Percentiles rank a stretch among this genome's conserved stretches.
Conservation (phyloP, 805 yeast species). For the Yarrowia deformans region DNA sequence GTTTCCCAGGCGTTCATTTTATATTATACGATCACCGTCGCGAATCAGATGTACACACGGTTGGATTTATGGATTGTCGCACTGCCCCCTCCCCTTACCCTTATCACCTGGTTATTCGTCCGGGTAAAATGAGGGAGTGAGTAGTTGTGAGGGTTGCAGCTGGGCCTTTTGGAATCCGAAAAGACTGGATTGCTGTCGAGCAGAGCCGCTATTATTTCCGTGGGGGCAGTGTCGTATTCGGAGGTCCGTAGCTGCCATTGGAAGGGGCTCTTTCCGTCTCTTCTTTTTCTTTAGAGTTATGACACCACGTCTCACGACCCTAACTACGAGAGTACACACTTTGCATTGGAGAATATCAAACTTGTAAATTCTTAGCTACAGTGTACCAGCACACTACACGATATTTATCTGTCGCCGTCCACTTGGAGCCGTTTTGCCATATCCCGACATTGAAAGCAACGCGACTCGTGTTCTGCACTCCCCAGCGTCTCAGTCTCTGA, state of each 20-base stretch:
- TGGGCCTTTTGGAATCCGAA: background rate
- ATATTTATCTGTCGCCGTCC: too few species aligned
- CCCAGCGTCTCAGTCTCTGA: background rate
- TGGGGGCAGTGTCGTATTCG: background rate
- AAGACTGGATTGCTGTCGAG: too few species aligned
- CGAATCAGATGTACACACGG: too few species aligned
- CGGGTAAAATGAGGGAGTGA: background rate
- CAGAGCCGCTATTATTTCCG: background rate
- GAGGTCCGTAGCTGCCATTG: background rate
- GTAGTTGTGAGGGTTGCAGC: background rate
- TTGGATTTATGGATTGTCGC: background rate
- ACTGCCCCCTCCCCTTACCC: constrained; percentile 35
- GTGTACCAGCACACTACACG: too few species aligned
- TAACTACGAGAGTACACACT: too few species aligned
- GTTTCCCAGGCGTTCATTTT: too few species aligned
- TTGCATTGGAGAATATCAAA: background rate
- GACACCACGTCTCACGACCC: constrained; percentile 21
- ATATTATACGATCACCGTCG: too few species aligned
- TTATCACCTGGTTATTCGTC: constrained; percentile 27
- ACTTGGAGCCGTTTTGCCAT: too few species aligned
- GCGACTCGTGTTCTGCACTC: too few species aligned
- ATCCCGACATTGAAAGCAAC: too few species aligned
- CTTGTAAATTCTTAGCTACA: too few species aligned
- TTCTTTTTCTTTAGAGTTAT: constrained; percentile 6
- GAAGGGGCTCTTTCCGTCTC: background rate